A percentile compares a stretch with the other conserved stretches of the same genome.
Conservation (phyloP, 345 rosid genomes). For the Ceriops decandra region DNA sequence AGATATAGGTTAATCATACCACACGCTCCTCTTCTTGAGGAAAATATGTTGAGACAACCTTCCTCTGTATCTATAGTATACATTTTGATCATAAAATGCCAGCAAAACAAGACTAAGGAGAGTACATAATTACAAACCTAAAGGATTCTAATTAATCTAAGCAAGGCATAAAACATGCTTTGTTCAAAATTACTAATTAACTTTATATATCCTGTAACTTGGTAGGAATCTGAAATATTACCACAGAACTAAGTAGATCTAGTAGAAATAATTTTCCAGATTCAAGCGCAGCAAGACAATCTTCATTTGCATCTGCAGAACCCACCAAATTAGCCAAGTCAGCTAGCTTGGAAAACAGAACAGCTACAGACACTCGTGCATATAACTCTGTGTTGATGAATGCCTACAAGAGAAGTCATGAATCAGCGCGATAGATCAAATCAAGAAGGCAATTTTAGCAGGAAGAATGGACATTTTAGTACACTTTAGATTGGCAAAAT, state of each 20-base stretch:
- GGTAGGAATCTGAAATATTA: conserved; percentile 25
- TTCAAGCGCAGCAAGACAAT: conserved; percentile 50
- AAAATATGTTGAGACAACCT: too few relatives aligned
- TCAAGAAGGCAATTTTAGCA: background rate
- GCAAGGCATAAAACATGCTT: background rate
- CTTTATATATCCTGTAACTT: background rate
- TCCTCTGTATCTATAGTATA: too few relatives aligned
- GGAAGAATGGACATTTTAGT: background rate
- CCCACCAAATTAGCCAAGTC: conserved; percentile 45
- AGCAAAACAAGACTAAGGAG: background rate
- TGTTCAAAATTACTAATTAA: background rate
- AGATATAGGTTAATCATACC: too few relatives aligned
- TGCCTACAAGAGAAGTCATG: conserved; percentile 40
- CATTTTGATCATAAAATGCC: background rate
- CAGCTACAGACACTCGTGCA: conserved; percentile 92
- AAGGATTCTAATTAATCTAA: background rate
- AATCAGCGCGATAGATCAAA: background rate
- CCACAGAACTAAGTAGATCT: conserved; percentile 88
- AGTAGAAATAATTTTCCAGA: conserved; percentile 78
- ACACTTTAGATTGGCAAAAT: background rate
- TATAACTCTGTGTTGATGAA: conserved; percentile 89
- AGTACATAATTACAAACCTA: background rate
- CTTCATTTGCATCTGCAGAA: conserved; percentile 42
- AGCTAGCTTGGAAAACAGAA: conserved; percentile 66
- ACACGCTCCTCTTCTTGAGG: too few relatives aligned